Percentiles rank a stretch among this genome's conserved stretches.
These are phyloP conservation scores for Fistulina hepatica DNA, from an alignment of 1,284 basidiomycete species.

Conservation along the genomic window DNA sequence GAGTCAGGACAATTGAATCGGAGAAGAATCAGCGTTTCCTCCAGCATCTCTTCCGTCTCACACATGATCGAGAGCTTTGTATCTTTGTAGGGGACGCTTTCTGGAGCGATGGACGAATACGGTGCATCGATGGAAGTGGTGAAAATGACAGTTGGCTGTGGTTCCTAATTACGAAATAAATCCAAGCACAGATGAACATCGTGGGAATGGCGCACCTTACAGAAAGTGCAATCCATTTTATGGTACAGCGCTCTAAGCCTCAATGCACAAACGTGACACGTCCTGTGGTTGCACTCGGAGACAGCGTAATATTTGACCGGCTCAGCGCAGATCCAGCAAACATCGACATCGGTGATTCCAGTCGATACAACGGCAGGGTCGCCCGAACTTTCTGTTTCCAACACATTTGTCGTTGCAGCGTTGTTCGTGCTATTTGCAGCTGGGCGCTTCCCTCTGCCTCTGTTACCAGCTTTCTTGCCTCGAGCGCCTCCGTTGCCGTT, in stretches of 20 bases:
- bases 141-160: constrained; percentile 75
- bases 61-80: constrained; percentile 74
- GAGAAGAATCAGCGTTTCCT: constrained; percentile 85
- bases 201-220: constrained; percentile 56
- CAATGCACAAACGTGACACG: constrained; percentile 87
- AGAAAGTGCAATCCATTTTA: constrained; percentile 88
- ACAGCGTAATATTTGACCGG: constrained; percentile 85
- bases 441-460: no score
- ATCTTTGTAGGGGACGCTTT: constrained; percentile 59
- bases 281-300: constrained; percentile 86
- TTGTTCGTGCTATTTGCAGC: no score
- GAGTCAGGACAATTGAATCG: constrained; percentile 80
- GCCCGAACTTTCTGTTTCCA: no score
- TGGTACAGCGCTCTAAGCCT: constrained; percentile 93
- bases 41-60: constrained; percentile 90
- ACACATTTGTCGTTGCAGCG: no score
- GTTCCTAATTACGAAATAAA: constrained; percentile 38
- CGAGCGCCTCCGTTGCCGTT: no score
- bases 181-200: constrained; percentile 4
- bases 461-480: no score
- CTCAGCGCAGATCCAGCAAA: constrained; percentile 96
- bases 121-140: constrained; percentile 57
- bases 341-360: constrained; percentile 28
- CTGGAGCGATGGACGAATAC: constrained; percentile 53
- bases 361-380: no score